Evolutionary conservation across 2,329 filamentous ascomycete genomes (phyloP).

Genomic region (Cladosporium cucumerinum): DNA sequence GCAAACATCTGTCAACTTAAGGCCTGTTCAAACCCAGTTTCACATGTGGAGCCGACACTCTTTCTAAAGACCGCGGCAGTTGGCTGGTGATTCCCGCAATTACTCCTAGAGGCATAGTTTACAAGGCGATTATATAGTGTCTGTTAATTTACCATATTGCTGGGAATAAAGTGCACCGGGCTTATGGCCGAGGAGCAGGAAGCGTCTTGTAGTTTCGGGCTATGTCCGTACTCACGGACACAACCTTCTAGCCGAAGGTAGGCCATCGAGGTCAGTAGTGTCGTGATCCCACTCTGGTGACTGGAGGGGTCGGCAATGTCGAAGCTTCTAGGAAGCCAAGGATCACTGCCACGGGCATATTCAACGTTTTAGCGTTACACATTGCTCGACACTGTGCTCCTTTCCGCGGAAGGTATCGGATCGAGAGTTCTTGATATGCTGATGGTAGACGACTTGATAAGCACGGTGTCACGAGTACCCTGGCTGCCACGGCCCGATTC

Average conservation of each 20-base stretch:
- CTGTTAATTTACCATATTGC: constrained; percentile 6
- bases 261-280: neutral
- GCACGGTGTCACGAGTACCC: neutral
- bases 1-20: neutral
- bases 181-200: neutral
- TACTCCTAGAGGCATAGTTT: neutral
- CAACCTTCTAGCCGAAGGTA: neutral
- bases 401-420: neutral
- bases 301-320: neutral
- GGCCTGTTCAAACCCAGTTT: neutral
- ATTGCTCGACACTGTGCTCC: neutral
- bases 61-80: neutral
- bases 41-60: neutral
- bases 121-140: neutral
- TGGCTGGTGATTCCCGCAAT: neutral
- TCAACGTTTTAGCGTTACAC: neutral
- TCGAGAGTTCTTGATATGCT: neutral
- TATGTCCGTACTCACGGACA: neutral
- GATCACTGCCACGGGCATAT: neutral
- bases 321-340: neutral
- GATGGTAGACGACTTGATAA: neutral
- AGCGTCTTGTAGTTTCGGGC: neutral
- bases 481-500: neutral
- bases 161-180: neutral
- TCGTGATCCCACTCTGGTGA: neutral